phyloP scores from a whole-genome alignment of 2,329 filamentous ascomycete species.

The Colletotrichum tabaci region DNA sequence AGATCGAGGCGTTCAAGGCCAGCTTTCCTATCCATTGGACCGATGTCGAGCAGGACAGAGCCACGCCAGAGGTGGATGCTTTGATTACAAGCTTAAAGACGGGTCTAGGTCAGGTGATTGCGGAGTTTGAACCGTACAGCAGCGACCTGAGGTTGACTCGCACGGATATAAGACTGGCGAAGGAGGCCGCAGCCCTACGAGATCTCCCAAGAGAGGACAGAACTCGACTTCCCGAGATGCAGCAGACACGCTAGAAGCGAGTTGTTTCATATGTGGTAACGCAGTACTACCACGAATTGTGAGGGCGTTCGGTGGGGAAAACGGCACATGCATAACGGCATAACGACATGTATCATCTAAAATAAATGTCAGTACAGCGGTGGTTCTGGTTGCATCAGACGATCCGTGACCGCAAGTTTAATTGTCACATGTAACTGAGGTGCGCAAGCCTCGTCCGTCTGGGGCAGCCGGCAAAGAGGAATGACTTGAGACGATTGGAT shows the following conservation, averaged over 20 bases:
- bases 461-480: constrained; percentile 15
- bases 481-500: constrained; percentile 35
- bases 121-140: constrained; percentile 82
- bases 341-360: constrained; percentile 35
- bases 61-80: constrained; percentile 78
- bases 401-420: constrained; percentile 18
- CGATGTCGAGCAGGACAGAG: constrained; percentile 73
- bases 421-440: constrained; percentile 35
- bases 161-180: constrained; percentile 81
- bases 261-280: constrained; percentile 7
- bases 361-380: constrained; percentile 22
- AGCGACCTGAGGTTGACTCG: constrained; percentile 78
- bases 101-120: constrained; percentile 76
- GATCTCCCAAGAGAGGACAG: constrained; percentile 39
- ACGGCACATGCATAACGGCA: constrained; percentile 31
- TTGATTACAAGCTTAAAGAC: constrained; percentile 76
- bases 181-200: constrained; percentile 68
- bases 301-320: constrained; percentile 29
- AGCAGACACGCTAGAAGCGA: constrained; percentile 44
- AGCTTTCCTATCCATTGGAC: constrained; percentile 81
- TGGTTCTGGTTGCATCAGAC: constrained; percentile 3
- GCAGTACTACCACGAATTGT: neutral
- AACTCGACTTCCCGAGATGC: constrained; percentile 48
- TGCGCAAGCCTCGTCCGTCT: constrained; percentile 15
- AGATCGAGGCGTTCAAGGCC: constrained; percentile 77